Percentiles rank a stretch among this genome's conserved stretches.
Conservation (phyloP, 768 basidiomycete genomes). For the Phylloporus sp. region DNA sequence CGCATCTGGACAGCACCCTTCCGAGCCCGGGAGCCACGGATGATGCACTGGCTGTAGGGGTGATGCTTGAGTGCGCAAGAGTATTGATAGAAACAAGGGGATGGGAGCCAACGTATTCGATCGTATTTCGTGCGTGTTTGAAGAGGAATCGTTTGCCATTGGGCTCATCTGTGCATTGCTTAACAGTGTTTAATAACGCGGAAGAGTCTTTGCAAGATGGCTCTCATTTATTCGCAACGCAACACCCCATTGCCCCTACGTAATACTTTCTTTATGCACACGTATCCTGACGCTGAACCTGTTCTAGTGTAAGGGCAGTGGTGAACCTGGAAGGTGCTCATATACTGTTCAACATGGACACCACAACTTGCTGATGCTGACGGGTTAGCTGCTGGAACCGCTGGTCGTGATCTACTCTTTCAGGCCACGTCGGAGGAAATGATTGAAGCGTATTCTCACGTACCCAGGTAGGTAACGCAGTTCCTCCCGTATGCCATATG, state of each 20-base stretch:
- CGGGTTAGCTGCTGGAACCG: slow-evolving; percentile 71
- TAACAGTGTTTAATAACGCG: slow-evolving; percentile 86
- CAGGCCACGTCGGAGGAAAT: slow-evolving; percentile 95
- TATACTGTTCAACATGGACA: not conserved
- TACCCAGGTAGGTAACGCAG: slow-evolving; percentile 55
- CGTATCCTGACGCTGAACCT: slow-evolving; percentile 1
- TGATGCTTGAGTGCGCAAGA: slow-evolving; percentile 87
- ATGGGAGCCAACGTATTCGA: slow-evolving; percentile 70
- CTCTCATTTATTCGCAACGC: slow-evolving; percentile 89
- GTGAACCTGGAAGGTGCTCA: slow-evolving; percentile 83
- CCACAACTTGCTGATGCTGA: slow-evolving; percentile 3
- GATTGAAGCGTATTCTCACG: slow-evolving; percentile 85
- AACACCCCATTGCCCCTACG: slow-evolving; percentile 73
- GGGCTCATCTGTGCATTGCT: not conserved
- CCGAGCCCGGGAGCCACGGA: slow-evolving; percentile 89
- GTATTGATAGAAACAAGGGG: slow-evolving; percentile 63
- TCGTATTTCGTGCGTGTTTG: slow-evolving; percentile 70
- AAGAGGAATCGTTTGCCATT: not conserved
- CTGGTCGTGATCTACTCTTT: slow-evolving; percentile 87
- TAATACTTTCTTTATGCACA: slow-evolving; percentile 33
- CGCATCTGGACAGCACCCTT: slow-evolving; percentile 87
- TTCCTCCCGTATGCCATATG: not conserved
- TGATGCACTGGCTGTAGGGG: slow-evolving; percentile 82
- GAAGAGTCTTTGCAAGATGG: slow-evolving; percentile 96
- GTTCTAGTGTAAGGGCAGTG: slow-evolving; percentile 67